Conservation (phyloP, 2,329 filamentous ascomycete species). For the Stagonosporopsis vannaccii region DNA sequence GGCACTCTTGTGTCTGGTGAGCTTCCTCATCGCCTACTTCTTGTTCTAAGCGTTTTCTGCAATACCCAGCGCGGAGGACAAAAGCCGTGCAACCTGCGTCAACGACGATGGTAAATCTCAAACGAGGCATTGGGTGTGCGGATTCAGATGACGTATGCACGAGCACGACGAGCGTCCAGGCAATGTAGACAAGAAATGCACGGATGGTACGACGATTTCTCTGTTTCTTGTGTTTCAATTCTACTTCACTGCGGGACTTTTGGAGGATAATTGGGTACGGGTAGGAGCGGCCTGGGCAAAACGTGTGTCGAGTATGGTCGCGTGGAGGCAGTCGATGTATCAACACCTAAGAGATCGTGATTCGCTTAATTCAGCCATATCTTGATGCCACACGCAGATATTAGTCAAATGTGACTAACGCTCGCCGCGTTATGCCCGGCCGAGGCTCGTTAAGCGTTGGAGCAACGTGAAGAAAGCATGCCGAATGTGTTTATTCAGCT, state of each 20-base stretch:
- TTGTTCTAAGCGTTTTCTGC: slow-evolving; percentile 74
- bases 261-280: slow-evolving; percentile 9
- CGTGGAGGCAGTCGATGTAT: slow-evolving; percentile 34
- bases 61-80: slow-evolving; percentile 28
- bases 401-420: slow-evolving; percentile 20
- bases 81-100: slow-evolving; percentile 29
- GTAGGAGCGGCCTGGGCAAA: slow-evolving; percentile 11
- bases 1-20: slow-evolving; percentile 82
- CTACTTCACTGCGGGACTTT: slow-evolving; percentile 7
- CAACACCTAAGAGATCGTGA: slow-evolving; percentile 33
- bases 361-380: slow-evolving; percentile 18
- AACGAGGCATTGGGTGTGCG: slow-evolving; percentile 24
- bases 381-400: slow-evolving; percentile 14
- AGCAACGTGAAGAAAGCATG: neutral
- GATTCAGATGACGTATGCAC: slow-evolving; percentile 25
- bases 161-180: slow-evolving; percentile 18
- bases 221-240: slow-evolving; percentile 18
- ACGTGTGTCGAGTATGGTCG: slow-evolving; percentile 13
- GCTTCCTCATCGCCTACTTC: slow-evolving; percentile 93
- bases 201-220: slow-evolving; percentile 12
- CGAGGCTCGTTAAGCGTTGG: slow-evolving; percentile 2
- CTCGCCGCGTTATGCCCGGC: slow-evolving; percentile 9
- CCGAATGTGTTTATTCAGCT: neutral
- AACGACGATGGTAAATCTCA: slow-evolving; percentile 32
- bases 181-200: slow-evolving; percentile 14